Percentiles rank a stretch among this genome's conserved stretches.
Conservation (phyloP, 179 eudicot genomes). For the Patellifolia procumbens region DNA sequence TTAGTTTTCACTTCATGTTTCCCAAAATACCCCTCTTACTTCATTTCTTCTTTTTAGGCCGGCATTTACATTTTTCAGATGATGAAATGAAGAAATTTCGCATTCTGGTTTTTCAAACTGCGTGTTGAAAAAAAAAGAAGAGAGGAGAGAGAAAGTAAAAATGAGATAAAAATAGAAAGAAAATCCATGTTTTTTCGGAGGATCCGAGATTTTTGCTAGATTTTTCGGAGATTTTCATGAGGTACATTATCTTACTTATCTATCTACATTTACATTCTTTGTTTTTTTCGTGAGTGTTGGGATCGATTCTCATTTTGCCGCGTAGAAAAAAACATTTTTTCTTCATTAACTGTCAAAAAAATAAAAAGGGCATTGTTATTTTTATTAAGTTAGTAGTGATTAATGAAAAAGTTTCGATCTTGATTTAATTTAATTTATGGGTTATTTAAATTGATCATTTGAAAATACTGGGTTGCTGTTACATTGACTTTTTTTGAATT, state of each 20-base stretch:
- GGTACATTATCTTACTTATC: conserved; percentile 14
- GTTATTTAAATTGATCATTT: background rate
- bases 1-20: conserved; percentile 19
- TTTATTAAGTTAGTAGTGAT: background rate
- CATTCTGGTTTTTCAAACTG: conserved; percentile 17
- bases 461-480: conserved; percentile 9
- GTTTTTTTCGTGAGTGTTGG: too few relatives aligned
- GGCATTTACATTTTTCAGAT: conserved; percentile 2
- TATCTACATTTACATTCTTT: too few relatives aligned
- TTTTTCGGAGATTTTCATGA: conserved; percentile 14
- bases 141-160: conserved; percentile 1
- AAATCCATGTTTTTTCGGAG: background rate
- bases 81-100: conserved; percentile 12
- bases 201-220: conserved; percentile 11
- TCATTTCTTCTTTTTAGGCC: conserved; percentile 21
- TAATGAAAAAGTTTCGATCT: conserved; percentile 19
- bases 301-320: too few relatives aligned
- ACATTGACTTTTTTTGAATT: conserved; percentile 14
- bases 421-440: conserved; percentile 3
- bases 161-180: background rate
- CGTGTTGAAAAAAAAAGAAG: background rate
- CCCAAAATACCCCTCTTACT: conserved; percentile 20
- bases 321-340: too few relatives aligned
- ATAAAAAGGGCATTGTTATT: background rate
- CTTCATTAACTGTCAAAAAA: background rate